Evolutionary conservation across 192 early-diverging fungal species (phyloP), one percentile per base, ranked within the genome.

Genomic region (Backusella macrospora): DNA sequence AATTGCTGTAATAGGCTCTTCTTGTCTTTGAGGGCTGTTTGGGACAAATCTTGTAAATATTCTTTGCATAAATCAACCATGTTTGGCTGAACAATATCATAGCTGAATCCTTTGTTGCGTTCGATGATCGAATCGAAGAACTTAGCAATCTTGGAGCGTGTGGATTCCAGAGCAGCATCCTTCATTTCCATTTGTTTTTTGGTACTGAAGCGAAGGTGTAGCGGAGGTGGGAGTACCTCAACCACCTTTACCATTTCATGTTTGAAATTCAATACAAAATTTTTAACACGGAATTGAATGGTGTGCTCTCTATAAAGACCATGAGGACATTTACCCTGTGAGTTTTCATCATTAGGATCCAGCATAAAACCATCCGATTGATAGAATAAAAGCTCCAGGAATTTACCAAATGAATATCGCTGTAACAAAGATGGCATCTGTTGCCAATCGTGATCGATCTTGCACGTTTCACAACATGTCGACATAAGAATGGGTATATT

Each of bases 321-420:
- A 76, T 99, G 97, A 0, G 87, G 76, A 65, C 97, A 99, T 16
- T 88, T 80, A 63, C 87, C 83, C 13, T 90, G 85, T 13, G 89
- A 85, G 38, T 88, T 90, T 7, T 69, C 74, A n/a, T 94, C 75
- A 10, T 77, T 64, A n/a, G 29, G 34, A 40, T 38, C 26, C 18
- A 63, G 43, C 13, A 18, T 21, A 1, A 16, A 42, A 6, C 26
- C 40, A 13, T 78, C 79, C 12, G 80, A 81, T 80, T 93, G 91
- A 81, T 99, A 97, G 62, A 98, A 96, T 0, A 93, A 85, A 5
- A 95, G 81, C 79, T 99, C 98, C 21, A 99, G 79, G 75, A 93
- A 98, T 82, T 99, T 99, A 65, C 96, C 98, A 86, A 98, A 97
- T 6, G 98, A 99, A 78, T 95, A 96, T 65, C 93, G 92, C 90